Evolutionary conservation across 83 land plant genomes (phyloP).

Genomic region (Larix sibirica): DNA sequence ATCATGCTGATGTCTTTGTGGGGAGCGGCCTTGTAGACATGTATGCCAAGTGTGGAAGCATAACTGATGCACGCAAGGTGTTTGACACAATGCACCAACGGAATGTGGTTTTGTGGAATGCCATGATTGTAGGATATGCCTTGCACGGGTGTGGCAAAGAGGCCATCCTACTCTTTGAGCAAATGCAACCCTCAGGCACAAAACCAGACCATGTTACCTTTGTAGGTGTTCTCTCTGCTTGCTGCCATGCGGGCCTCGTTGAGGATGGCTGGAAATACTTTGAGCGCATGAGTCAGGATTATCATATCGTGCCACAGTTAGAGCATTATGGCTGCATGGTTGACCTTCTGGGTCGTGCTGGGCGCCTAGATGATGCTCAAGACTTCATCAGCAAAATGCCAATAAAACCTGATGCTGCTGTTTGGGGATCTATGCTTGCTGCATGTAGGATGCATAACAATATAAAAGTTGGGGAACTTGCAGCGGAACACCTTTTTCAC

Average conservation of each 20-base stretch:
- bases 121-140: constrained; percentile 4
- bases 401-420: neutral
- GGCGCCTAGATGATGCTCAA: constrained; percentile 3
- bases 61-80: neutral
- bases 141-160: neutral
- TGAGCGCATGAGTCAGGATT: neutral
- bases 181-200: neutral
- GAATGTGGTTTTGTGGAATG: neutral
- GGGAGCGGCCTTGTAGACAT: neutral
- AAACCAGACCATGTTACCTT: constrained; percentile 5
- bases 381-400: neutral
- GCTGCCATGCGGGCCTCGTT: neutral
- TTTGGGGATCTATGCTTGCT: neutral
- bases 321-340: constrained; percentile 5
- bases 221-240: neutral
- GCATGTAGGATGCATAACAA: constrained; percentile 1
- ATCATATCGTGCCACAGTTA: neutral
- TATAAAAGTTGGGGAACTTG: neutral
- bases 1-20: neutral
- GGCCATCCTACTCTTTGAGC: neutral
- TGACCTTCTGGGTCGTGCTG: constrained; percentile 2
- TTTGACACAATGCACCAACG: neutral
- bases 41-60: neutral
- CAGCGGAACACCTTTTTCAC: neutral
- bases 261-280: neutral